These are phyloP conservation scores for Castanea sativa DNA, from an alignment of 306 rosid species.

Conservation along the genomic window DNA sequence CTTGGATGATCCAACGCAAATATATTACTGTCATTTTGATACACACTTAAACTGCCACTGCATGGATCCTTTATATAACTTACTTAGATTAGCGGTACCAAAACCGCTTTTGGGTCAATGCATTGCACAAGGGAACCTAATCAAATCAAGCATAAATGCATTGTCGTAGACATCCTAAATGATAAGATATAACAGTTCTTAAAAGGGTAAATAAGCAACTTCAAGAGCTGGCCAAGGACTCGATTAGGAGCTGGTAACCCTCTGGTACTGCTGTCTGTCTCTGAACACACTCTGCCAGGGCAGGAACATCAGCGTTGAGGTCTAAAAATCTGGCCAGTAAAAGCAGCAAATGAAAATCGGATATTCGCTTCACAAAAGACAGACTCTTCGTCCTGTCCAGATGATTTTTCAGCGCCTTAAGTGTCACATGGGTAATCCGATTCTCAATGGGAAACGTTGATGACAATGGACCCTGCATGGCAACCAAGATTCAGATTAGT, in stretches of 20 bases:
- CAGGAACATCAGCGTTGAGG: conserved; percentile 72
- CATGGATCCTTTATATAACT: conserved; percentile 20
- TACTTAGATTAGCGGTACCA: not conserved
- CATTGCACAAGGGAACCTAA: conserved; percentile 28
- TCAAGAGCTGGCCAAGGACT: conserved; percentile 80
- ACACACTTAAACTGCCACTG: conserved; percentile 25
- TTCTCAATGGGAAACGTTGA: conserved; percentile 81
- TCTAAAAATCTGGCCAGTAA: conserved; percentile 66
- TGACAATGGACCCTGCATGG: conserved; percentile 84
- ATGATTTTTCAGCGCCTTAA: conserved; percentile 78
- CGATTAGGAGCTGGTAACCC: conserved; percentile 88
- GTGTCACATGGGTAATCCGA: conserved; percentile 43
- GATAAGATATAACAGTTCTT: not conserved
- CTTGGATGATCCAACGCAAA: not conserved
- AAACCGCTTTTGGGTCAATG: conserved; percentile 27
- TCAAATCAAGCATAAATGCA: conserved; percentile 21
- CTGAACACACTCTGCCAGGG: conserved; percentile 79
- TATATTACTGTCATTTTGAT: conserved; percentile 14
- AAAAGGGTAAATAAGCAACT: conserved; percentile 19
- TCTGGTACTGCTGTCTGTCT: conserved; percentile 69
- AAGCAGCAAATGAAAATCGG: conserved; percentile 90
- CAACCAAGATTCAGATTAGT: not conserved
- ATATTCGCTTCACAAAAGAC: conserved; percentile 77
- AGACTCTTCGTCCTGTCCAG: conserved; percentile 69
- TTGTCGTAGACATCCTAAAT: conserved; percentile 17